Conservation (phyloP, 805 yeast species). For the Candida maesae region DNA sequence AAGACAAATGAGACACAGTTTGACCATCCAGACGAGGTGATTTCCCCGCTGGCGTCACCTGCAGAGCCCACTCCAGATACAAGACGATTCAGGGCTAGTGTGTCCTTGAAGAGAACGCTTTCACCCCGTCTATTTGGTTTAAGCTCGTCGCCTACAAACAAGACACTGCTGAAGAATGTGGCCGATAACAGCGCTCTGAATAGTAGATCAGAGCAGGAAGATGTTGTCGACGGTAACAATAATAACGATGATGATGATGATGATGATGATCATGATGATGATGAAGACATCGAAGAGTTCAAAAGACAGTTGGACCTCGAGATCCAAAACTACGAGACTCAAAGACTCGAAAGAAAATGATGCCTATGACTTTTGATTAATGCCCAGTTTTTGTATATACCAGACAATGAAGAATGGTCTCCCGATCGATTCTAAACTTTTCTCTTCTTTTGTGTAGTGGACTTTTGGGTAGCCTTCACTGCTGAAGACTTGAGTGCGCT, state of each 20-base stretch:
- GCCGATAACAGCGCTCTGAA: too few species aligned
- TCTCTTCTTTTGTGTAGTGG: conserved; percentile 12
- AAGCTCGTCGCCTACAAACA: not conserved
- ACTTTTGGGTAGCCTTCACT: too few species aligned
- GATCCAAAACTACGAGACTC: conserved; percentile 20
- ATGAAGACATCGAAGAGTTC: conserved; percentile 25
- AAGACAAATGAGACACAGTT: conserved; percentile 30
- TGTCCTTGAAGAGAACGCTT: conserved; percentile 19
- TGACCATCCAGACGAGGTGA: conserved; percentile 39
- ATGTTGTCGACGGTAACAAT: too few species aligned
- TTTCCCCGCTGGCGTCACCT: conserved; percentile 21
- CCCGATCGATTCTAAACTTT: conserved; percentile 3
- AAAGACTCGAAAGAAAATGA: conserved; percentile 12
- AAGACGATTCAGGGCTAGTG: conserved; percentile 7
- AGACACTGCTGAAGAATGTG: too few species aligned
- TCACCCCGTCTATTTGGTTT: conserved; percentile 20
- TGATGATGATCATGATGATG: conserved; percentile 5
- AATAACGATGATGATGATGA: not conserved
- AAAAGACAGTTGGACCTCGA: conserved; percentile 21
- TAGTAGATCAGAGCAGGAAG: too few species aligned
- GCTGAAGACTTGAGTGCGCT: too few species aligned
- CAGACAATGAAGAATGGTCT: too few species aligned
- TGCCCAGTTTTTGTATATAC: too few species aligned
- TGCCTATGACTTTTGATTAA: not conserved
- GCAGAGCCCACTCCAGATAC: conserved; percentile 1